Evolutionary conservation across 2,329 filamentous ascomycete genomes (phyloP).

Genomic region (Plectosphaerella cucumerina): DNA sequence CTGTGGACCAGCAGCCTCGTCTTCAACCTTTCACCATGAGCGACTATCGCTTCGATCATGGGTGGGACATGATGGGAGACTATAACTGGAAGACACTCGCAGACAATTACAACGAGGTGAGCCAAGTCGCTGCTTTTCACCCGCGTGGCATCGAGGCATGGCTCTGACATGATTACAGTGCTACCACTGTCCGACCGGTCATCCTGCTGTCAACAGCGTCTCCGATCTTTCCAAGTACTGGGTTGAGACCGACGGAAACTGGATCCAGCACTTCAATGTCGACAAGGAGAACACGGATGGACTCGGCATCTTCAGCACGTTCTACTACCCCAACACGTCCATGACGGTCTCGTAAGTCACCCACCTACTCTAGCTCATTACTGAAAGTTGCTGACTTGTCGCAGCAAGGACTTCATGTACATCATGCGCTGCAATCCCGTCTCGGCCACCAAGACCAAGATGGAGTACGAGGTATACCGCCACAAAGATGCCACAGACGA

Average conservation of each 20-base stretch:
- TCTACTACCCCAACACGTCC: conserved; percentile 34
- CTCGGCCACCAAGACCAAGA: conserved; percentile 33
- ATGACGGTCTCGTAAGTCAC: conserved; percentile 33
- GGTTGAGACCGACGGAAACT: conserved; percentile 25
- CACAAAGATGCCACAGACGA: conserved; percentile 41
- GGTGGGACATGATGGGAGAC: conserved; percentile 24
- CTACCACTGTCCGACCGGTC: conserved; percentile 45
- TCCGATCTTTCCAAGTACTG: conserved; percentile 39
- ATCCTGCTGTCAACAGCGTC: conserved; percentile 38
- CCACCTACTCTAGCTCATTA: neutral
- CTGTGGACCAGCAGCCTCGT: conserved; percentile 15
- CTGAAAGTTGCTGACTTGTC: conserved; percentile 1
- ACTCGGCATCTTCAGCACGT: conserved; percentile 29
- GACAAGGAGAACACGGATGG: conserved; percentile 29
- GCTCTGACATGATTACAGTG: conserved; percentile 6
- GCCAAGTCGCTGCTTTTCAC: neutral
- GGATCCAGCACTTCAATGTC: conserved; percentile 31
- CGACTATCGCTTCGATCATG: conserved; percentile 20
- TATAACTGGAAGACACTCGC: conserved; percentile 35
- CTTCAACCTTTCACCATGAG: conserved; percentile 15
- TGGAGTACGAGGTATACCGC: conserved; percentile 48
- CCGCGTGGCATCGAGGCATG: neutral
- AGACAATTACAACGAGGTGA: conserved; percentile 41
- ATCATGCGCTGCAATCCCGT: conserved; percentile 45
- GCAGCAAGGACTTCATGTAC: conserved; percentile 42